Evolutionary conservation across 2,329 filamentous ascomycete genomes (phyloP), one percentile per base, ranked within the genome.

Genomic region (Aspergillus ochraceus): DNA sequence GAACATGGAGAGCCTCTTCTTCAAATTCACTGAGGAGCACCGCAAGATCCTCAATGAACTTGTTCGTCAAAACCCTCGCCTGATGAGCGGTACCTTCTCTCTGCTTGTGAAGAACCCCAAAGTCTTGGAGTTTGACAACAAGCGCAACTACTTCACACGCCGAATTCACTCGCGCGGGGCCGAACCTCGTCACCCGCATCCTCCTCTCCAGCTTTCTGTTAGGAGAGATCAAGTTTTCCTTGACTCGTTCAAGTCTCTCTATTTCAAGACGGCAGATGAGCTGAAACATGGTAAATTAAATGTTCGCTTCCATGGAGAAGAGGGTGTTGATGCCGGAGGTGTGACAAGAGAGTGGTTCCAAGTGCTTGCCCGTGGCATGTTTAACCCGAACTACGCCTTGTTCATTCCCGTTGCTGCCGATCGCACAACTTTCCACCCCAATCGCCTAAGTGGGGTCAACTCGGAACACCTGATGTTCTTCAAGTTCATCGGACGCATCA

Each of bases 341-440:
- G 94, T 99, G 51, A 97, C 94, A 42, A 88, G 96, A 71, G 95
- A 99, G 80, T 99, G 96, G 95, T 99, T 99, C 84, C 94, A 97
- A 75, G 94, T 97, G 54, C 89, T 99, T 66, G 89, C 96, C 30
- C 87, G 95, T 62, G 95, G 97, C 72, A 99, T 99, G 95, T 99
- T 99, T 79, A 95, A 99, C 76, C 90, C 95, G 52, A 95, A 97
- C 78, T 99, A 98, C 73, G 95, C 92, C 53, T 83, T 99, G 45
- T 99, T 98, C 80, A 95, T 91, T 54, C 95, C 95, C 1, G 96
- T 99, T 26, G 97, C 95, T 24, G 96, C 95, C 26, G 95, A 99
- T 74, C 90, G 94, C 57, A 99, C 96, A 0, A 99, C 95, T 0
- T 99, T 99, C 88, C 95, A 99, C 76, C 95, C 96, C 17, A 99